phyloP scores from a whole-genome alignment of 768 basidiomycete genomes.

The Pholiota conissans region DNA sequence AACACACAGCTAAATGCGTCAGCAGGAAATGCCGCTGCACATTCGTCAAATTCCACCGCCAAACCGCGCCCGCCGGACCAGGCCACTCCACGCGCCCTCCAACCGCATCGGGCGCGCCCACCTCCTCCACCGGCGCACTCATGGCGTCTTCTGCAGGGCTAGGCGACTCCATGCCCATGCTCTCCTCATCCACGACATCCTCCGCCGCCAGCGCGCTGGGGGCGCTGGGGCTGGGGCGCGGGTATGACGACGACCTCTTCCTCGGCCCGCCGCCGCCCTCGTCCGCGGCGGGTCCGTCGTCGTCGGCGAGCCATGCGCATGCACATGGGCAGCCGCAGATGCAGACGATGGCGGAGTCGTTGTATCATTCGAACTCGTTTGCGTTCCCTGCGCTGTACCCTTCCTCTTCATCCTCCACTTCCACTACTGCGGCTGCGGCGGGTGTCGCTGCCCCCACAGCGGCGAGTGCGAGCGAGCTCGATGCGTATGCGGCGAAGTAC shows the following conservation, averaged over 20 bases:
- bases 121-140: conserved; percentile 15
- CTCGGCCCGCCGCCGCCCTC: conserved; percentile 34
- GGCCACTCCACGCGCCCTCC: conserved; percentile 53
- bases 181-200: conserved; percentile 9
- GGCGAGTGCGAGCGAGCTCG: conserved; percentile 18
- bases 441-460: neutral
- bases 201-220: neutral
- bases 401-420: neutral
- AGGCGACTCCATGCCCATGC: neutral
- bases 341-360: conserved; percentile 15
- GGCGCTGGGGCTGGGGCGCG: neutral
- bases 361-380: conserved; percentile 24
- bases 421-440: conserved; percentile 3
- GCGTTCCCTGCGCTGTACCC: conserved; percentile 22
- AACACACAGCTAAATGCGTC: conserved; percentile 62
- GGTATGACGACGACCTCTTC: conserved; percentile 39
- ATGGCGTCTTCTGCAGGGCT: conserved; percentile 3
- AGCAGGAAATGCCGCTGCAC: conserved; percentile 74
- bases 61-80: conserved; percentile 76
- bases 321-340: neutral
- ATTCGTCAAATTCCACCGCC: conserved; percentile 80
- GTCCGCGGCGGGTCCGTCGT: neutral
- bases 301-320: too few species aligned
- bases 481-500: conserved; percentile 44
- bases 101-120: conserved; percentile 9